Evolutionary conservation across 73 alveolate species (phyloP).

Genomic region (Stentor coeruleus): DNA sequence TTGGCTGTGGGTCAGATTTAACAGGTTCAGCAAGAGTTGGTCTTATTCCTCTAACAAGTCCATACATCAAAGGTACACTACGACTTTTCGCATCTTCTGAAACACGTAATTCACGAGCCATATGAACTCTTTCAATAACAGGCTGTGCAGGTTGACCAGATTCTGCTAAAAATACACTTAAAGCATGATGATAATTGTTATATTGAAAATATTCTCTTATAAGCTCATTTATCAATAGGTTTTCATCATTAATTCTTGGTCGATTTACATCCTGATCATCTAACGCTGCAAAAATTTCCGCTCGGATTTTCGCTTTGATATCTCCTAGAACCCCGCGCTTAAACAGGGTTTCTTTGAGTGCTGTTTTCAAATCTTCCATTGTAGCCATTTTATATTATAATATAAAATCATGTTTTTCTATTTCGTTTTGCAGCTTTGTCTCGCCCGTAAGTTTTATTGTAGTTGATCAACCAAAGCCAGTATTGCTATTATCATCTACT

Average conservation of each 20-base stretch:
- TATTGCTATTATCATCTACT: too few species aligned
- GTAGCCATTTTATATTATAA: constrained; percentile 92
- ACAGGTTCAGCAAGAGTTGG: background rate
- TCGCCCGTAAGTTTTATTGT: too few species aligned
- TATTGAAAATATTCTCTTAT: constrained; percentile 92
- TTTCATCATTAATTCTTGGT: constrained; percentile 85
- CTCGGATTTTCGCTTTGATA: constrained; percentile 89
- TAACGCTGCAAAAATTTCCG: constrained; percentile 86
- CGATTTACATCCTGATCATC: constrained; percentile 77
- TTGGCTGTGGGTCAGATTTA: background rate
- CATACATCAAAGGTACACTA: constrained; percentile 81
- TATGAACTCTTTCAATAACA: constrained; percentile 78
- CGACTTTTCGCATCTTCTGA: constrained; percentile 59
- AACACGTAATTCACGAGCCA: constrained; percentile 79
- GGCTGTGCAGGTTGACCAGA: constrained; percentile 93
- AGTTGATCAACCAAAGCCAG: too few species aligned
- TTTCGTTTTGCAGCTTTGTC: too few species aligned
- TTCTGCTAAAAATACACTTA: constrained; percentile 83
- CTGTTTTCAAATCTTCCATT: constrained; percentile 86
- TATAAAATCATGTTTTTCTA: too few species aligned
- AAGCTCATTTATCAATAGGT: constrained; percentile 90
- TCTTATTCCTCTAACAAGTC: constrained; percentile 68
- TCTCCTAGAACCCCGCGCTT: constrained; percentile 86
- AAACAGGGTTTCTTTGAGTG: constrained; percentile 89
- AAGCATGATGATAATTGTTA: constrained; percentile 77